Evolutionary conservation across 1,284 basidiomycete genomes (phyloP), one percentile per base, ranked within the genome.

Genomic region (Chiua sp.): DNA sequence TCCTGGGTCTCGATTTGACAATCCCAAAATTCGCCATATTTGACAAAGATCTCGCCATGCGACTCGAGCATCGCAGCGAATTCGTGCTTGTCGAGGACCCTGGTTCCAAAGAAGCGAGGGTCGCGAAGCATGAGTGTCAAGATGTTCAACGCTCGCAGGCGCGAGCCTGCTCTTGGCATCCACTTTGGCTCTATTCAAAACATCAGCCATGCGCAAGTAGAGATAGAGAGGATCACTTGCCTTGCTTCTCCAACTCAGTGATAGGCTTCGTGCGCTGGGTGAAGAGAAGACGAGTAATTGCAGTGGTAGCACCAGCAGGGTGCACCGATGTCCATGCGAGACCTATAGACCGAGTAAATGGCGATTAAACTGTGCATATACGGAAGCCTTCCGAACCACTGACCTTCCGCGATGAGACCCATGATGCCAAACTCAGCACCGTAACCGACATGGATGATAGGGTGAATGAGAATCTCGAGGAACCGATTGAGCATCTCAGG

Each of bases 351-450:
- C 47, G 35, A 22, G 35, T 13, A 26, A 47, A 37, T 18, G 18
- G 30, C 6, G 7, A 47, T 64, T 33, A 59, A 57, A 23, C 11
- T 16, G 10, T 35, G 42, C 28, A 15, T 15, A 26, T 35, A 49
- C 15, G 8, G 3, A 47, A 33, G 32, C 32, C 22, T 32, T 3
- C 5, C 26, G 26, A 32, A 35, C 6, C 4, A 57, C 70, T 10
- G 55, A 86, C 88, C 87, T 80, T 91, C 87, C 4, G 84, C 83
- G 18, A 87, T 72, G 68, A 88, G 82, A 7, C 89, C 89, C 4
- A 79, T 80, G 16, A 90, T 68, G 7, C 80, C 80, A 64, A 91
- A 88, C 67, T 91, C 89, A 6, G 80, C 71, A 4, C 87, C 89
- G 68, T 87, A 87, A 2, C 86, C 88, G 1, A 77, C 65, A 61